phyloP scores from a whole-genome alignment of 164 flowering plant genomes.

The Hamamelis virginiana region DNA sequence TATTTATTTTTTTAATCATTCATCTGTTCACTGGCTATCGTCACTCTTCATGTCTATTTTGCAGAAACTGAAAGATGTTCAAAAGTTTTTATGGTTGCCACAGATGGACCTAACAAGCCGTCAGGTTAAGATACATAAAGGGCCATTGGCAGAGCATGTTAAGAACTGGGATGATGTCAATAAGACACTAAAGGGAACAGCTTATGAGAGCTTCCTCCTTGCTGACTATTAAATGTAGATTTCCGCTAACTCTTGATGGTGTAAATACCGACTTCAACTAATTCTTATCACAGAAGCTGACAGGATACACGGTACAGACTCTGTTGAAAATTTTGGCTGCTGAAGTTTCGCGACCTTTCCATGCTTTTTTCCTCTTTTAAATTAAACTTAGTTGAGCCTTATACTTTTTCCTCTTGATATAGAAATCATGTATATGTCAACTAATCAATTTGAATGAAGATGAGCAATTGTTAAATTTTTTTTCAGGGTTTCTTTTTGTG shows the following conservation, averaged over 20 bases:
- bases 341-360: neutral
- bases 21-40: neutral
- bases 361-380: neutral
- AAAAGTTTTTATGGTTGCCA: slow-evolving; percentile 62
- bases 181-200: slow-evolving; percentile 14
- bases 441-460: too few species aligned
- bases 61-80: slow-evolving; percentile 63
- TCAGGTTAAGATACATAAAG: slow-evolving; percentile 81
- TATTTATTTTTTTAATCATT: neutral
- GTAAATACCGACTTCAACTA: neutral
- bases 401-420: neutral
- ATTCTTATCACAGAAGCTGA: neutral
- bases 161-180: slow-evolving; percentile 66
- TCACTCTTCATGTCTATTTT: neutral
- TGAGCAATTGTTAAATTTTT: too few species aligned
- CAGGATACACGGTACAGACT: neutral
- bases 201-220: slow-evolving; percentile 11
- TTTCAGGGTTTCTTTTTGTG: too few species aligned
- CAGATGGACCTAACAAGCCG: slow-evolving; percentile 51
- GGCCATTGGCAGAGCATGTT: slow-evolving; percentile 41
- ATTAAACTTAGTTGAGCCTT: neutral
- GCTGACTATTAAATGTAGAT: slow-evolving; percentile 4
- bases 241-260: neutral
- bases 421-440: slow-evolving; percentile 2
- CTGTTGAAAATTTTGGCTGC: neutral